Evolutionary conservation across 1,284 basidiomycete genomes (phyloP), one percentile per base, ranked within the genome.

Genomic region (Irpex sp.): DNA sequence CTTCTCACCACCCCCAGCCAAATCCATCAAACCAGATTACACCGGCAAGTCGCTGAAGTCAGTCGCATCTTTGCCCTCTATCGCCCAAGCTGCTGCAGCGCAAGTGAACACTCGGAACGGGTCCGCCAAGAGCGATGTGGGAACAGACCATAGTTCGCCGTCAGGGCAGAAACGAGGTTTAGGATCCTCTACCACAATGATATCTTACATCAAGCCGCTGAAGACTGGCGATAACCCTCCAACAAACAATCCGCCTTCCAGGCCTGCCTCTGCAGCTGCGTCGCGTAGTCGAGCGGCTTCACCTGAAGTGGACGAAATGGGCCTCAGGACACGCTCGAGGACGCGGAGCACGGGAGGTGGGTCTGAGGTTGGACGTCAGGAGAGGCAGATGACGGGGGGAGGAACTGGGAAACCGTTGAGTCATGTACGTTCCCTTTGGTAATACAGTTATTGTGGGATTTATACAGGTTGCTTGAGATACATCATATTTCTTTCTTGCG

Each of bases 361-460:
- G 57, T 55, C 58, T 58, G 66, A 66, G 58, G 63, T 57, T 63
- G 66, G 36, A 67, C 66, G 39, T 43, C 39, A 59, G 60, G 74
- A 67, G 62, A 69, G 62, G 57, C 68, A 69, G 62, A 70, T 43
- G 15, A 5, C 79, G 59, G 72, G 76, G 31, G 77, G 81, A 61
- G 75, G 81, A 67, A 68, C 66, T 63, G 81, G 83, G 67, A 86
- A 84, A 73, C 86, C 89, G 68, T 76, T 92, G 78, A 87, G 83
- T 77, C 90, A 92, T 86, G 90, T 92, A 84, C 88, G 90, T 92
- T 83, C 82, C 79, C 83, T 85, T 81, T 79, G 86, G 85, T 85
- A 79, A 86, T 83, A 78, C 65, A 61, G 54, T 43, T 43, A 15
- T 68, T 63, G 62, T 61, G 54, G 68, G 61, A 46, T 63, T 67